phyloP scores from a whole-genome alignment of 495 filamentous ascomycete genomes.

The Penicillium lagena region DNA sequence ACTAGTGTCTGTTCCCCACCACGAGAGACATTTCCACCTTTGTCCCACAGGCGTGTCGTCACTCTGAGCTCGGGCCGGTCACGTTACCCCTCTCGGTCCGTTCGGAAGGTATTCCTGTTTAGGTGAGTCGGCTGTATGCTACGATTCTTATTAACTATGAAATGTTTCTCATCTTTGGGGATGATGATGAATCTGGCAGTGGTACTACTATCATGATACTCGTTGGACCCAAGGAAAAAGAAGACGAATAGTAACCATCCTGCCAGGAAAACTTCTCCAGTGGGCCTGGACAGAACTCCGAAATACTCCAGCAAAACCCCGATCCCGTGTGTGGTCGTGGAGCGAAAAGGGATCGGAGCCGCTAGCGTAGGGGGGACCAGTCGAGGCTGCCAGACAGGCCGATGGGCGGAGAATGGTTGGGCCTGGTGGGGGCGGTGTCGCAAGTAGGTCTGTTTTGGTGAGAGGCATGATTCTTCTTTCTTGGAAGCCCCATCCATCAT shows the following conservation, averaged over 20 bases:
- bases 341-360: slow-evolving; percentile 3
- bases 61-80: slow-evolving; percentile 18
- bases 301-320: slow-evolving; percentile 9
- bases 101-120: no score
- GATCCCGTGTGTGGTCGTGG: neutral
- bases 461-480: no score
- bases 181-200: no score
- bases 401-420: slow-evolving; percentile 14
- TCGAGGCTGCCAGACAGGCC: slow-evolving; percentile 1
- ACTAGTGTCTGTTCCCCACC: slow-evolving; percentile 9
- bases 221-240: no score
- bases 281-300: slow-evolving; percentile 1
- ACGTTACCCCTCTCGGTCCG: slow-evolving; percentile 12
- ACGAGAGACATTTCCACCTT: slow-evolving; percentile 21
- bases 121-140: no score
- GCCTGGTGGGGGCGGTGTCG: slow-evolving; percentile 10
- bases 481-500: no score
- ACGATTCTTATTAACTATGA: no score
- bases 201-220: no score
- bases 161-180: no score
- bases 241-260: no score
- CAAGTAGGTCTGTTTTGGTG: slow-evolving; percentile 4
- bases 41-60: neutral
- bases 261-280: no score
- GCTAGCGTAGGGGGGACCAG: slow-evolving; percentile 3